Base-by-base conservation (phyloP, 768 basidiomycete genomes). In the Leucosporidium yakuticum region DNA sequence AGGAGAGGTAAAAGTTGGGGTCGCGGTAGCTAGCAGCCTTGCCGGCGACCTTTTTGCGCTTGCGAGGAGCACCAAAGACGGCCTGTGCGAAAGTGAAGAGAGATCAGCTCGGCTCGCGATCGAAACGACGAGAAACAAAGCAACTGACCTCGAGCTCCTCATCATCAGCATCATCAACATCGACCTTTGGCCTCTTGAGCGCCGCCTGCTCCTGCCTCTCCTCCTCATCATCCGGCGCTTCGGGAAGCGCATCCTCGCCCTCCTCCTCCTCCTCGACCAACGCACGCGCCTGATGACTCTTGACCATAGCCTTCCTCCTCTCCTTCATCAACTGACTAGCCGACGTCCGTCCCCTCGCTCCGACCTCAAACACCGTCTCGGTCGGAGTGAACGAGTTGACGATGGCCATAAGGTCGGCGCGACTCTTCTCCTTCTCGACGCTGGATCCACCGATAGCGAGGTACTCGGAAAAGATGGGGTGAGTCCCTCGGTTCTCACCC, bases 311-410 rank as follows among this genome's bases (percentile, higher is more conserved):
- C 77, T 87, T 89, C 73, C 92, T 81, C 39, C 95, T 83, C 71
- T 89, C 87, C 77, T 89, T 89, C 95, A 98, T 98, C 65, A 98
- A 80, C 39, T 84, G 81, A 4, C 87, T 87, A 4, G 80, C 82
- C 65, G 67, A 75, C 71, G 90, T 85, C 21, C 85, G 84, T 4
- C 88, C 88, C 73, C 90, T 86, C 15, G 85, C 84, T 1, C 88
- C 90, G 39, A 93, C 82, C 79, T 98, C 95, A 68, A 98, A 88
- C 39, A 96, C 87, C 0, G 94, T 98, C 78, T 97, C 95, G 0
- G 82, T 77, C 21, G 95, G 95, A 29, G 81, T 84, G 81, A 96
- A 98, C 8, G 88, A 82, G 71, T 85, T 87, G 58, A 98, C 86
- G n/a, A 83, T 83, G 39, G 83, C 83, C 47, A 97, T 80, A 48